Evolutionary conservation across 768 basidiomycete species (phyloP), one percentile per base, ranked within the genome.

Genomic region (Tulasnella sp.): DNA sequence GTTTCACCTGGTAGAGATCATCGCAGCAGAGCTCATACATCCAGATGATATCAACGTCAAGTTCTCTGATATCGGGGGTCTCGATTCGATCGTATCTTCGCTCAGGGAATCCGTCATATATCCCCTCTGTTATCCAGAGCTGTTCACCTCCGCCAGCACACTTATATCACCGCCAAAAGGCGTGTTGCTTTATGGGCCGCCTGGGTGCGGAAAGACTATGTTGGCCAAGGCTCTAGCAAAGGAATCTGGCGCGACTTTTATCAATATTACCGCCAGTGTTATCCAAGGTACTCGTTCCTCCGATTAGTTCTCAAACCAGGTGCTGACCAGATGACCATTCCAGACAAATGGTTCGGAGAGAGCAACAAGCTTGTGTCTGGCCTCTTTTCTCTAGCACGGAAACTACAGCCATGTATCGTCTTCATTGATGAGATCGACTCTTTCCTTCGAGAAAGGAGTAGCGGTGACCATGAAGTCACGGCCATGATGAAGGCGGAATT

Each of bases 341-440:
- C 83, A 27, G 84, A 80, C 72, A 85, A 87, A 67, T 88, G 87
- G 88, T 89, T 84, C 64, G 88, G 88, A 34, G 88, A 91, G 68
- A 84, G 82, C 11, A 98, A 98, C 72, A 98, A 97, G 70, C 83
- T 99, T 49, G 92, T 99, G 17, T 88, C 89, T 0, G 93, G 86
- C 1, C 72, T 98, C 46, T 98, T 99, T 73, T 88, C 89, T 51
- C 81, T 99, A 21, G 96, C 96, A 24, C 76, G 83, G 51, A 97
- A 98, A 73, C 80, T 88, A 1, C 91, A 97, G 66, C 96, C 96
- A 0, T 80, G 84, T 60, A 98, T 99, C 68, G 93, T 99, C 64
- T 99, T 99, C 71, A 96, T 98, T 67, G 94, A 99, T 69, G 96
- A 98, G 72, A 97, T 99, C 64, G 94, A 99, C 67, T 90, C 88